Evolutionary conservation across 805 yeast species (phyloP), one percentile per base, ranked within the genome.

Genomic region (Saccharomyces mikatae): DNA sequence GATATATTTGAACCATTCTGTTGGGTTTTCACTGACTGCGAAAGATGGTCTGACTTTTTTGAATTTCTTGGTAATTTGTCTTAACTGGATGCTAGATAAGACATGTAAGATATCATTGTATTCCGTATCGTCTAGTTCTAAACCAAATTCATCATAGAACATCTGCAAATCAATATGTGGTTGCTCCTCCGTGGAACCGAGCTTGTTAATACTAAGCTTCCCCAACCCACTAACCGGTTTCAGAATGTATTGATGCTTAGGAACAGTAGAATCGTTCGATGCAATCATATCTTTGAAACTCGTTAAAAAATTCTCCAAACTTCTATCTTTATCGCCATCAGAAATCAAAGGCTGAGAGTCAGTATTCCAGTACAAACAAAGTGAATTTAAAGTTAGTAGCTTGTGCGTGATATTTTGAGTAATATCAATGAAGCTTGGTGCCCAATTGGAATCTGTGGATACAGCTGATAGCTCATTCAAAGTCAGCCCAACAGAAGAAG

Each of bases 141-240:
- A 73, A n/a, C 95, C 87, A 62, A 95, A 84, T 64, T 94, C 96
- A 52, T 91, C 91, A 68, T 91, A 94, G 58, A 84, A 80, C 52
- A 94, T 72, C 56, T 88, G 87, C 0, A 90, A 80, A 44, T 81
- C 78, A 22, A 89, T 77, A 66, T 88, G 94, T 6, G 94, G 94
- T 41, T 70, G 71, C 0, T 74, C 67, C 48, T 81, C 85, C 0
- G 92, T 83, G 1, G 94, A 78, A 1, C 94, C 94, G 4, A 75
- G 68, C 66, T 94, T 94, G 71, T 88, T 88, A 14, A 94, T 73
- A 0, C 90, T 84, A 32, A 95, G 70, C 62, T 84, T 86, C 41
- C 98, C 98, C 46, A 77, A 75, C 27, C 98, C 98, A 9, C 89
- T 82, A 1, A 94, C 96, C 0, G 99, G 99, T 54, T 84, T 80